These are phyloP conservation scores for Schizochytrium sp. DNA, from an alignment of 108 stramenopile species.

Conservation along the genomic window DNA sequence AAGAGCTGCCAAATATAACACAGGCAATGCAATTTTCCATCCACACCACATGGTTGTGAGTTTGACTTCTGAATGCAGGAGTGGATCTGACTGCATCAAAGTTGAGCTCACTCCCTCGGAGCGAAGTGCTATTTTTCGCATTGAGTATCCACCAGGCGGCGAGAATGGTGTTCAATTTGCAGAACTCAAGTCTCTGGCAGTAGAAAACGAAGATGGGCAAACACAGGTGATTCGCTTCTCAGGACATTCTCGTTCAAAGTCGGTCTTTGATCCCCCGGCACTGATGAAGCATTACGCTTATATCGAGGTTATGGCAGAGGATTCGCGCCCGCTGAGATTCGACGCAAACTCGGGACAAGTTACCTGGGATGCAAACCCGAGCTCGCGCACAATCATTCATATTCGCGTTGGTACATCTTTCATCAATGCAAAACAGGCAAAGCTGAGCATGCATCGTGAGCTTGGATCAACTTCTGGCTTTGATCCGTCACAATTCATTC, in stretches of 20 bases:
- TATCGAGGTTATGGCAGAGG: neutral
- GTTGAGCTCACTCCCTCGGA: constrained; percentile 6
- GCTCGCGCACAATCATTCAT: neutral
- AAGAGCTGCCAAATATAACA: neutral
- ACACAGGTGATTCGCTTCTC: neutral
- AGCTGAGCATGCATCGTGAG: constrained; percentile 1
- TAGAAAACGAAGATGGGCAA: neutral
- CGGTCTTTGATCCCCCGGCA: constrained; percentile 8
- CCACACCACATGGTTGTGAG: constrained; percentile 9
- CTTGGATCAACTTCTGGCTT: neutral
- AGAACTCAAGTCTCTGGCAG: neutral
- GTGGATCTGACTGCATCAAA: neutral
- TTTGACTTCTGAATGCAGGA: neutral
- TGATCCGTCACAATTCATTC: neutral
- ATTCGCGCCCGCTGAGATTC: neutral
- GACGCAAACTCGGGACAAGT: neutral
- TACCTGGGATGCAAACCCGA: too few species aligned
- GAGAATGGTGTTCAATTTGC: neutral
- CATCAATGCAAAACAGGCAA: constrained; percentile 60
- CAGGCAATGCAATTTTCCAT: neutral
- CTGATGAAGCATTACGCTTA: constrained; percentile 32
- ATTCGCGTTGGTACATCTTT: constrained; percentile 62
- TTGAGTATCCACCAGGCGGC: constrained; percentile 14
- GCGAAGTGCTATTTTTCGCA: neutral
- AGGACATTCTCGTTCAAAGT: neutral